Percentiles rank a stretch among this genome's conserved stretches.
phyloP scores from a whole-genome alignment of 192 early-diverging fungal species.

The Podila epicladia region DNA sequence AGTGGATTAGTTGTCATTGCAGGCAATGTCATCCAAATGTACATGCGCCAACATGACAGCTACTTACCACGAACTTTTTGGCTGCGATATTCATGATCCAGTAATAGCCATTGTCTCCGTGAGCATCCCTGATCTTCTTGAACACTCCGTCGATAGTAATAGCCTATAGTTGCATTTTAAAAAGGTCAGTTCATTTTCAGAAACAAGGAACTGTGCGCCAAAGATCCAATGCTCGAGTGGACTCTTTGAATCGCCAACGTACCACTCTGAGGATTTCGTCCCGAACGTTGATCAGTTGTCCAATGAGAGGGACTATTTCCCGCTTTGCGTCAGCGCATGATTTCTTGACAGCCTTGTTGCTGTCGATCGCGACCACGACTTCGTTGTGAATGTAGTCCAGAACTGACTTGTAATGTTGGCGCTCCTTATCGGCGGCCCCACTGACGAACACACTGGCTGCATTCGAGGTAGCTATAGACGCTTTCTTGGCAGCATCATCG shows the following conservation, averaged over 20 bases:
- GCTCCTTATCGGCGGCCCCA: slow-evolving; percentile 26
- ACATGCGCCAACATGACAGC: neutral
- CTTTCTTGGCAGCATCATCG: slow-evolving; percentile 12
- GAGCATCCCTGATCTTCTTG: slow-evolving; percentile 13
- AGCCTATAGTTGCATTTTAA: slow-evolving; percentile 10
- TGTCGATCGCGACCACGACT: slow-evolving; percentile 47
- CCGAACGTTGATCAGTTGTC: slow-evolving; percentile 55
- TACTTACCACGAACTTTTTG: slow-evolving; percentile 66
- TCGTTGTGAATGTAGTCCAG: slow-evolving; percentile 48
- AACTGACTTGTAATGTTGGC: slow-evolving; percentile 38
- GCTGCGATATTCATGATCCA: slow-evolving; percentile 65
- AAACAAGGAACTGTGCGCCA: neutral
- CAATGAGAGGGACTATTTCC: slow-evolving; percentile 53
- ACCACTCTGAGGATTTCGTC: slow-evolving; percentile 56
- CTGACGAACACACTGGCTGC: slow-evolving; percentile 5
- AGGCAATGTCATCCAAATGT: neutral
- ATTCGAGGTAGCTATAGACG: slow-evolving; percentile 2
- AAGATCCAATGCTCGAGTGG: too few relatives aligned
- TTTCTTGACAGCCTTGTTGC: slow-evolving; percentile 37
- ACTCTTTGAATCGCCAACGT: neutral
- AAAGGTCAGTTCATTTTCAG: neutral
- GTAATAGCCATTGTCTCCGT: slow-evolving; percentile 40
- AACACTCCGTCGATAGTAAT: slow-evolving; percentile 28
- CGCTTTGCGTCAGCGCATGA: slow-evolving; percentile 21
- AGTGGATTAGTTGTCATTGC: neutral